Percentiles rank a stretch among this genome's conserved stretches.
Evolutionary conservation across 768 basidiomycete species (phyloP).

Genomic region (Mycena floridula): DNA sequence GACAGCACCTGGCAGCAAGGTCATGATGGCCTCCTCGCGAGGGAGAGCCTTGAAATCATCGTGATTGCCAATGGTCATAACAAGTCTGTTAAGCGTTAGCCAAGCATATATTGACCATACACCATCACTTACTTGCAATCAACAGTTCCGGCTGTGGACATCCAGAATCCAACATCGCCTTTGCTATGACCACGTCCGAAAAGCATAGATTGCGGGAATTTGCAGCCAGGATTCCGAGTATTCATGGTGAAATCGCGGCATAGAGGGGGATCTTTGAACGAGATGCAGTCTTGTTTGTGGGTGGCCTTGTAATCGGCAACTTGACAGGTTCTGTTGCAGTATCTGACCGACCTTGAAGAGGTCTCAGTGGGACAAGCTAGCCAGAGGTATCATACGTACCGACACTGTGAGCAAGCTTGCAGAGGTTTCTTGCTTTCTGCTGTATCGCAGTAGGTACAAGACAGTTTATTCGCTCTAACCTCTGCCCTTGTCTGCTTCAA

Average conservation of each 20-base stretch:
- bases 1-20: no score
- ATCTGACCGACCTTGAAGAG: conserved; percentile 1
- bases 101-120: no score
- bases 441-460: no score
- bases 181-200: conserved; percentile 2
- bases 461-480: no score
- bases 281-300: conserved; percentile 8
- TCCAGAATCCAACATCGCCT: conserved; percentile 9
- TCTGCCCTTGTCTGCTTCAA: no score
- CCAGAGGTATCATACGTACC: conserved; percentile 18
- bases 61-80: no score
- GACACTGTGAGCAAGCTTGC: conserved; percentile 6
- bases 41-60: no score
- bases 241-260: conserved; percentile 9
- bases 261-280: conserved; percentile 7
- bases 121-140: no score
- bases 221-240: conserved; percentile 5
- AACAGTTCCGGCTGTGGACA: no score
- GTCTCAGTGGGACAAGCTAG: not conserved
- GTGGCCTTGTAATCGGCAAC: conserved; percentile 5
- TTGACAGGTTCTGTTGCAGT: conserved; percentile 11
- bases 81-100: no score
- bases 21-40: no score
- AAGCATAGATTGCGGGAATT: conserved; percentile 5
- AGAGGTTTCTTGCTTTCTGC: conserved; percentile 1